Percentiles rank a stretch among this genome's conserved stretches.
Evolutionary conservation across 1,284 basidiomycete genomes (phyloP).

Genomic region (Meira nashicola): DNA sequence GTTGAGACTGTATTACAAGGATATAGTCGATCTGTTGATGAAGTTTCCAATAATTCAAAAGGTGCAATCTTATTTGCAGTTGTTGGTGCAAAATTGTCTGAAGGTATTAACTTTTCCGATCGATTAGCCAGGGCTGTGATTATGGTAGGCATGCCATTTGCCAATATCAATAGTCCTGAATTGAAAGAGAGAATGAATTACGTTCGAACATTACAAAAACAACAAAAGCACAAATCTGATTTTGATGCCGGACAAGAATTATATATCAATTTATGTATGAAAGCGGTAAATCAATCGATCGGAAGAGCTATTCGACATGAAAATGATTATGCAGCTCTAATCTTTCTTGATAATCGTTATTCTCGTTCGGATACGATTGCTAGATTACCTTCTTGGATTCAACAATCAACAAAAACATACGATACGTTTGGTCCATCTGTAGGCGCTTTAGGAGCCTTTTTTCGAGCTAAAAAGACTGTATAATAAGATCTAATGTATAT

Average conservation of each 20-base stretch:
- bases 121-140: constrained; percentile 81
- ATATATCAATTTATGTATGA: constrained; percentile 66
- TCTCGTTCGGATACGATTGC: constrained; percentile 31
- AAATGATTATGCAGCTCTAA: constrained; percentile 45
- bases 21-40: constrained; percentile 65
- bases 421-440: constrained; percentile 7
- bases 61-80: constrained; percentile 66
- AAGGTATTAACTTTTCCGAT: constrained; percentile 86
- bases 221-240: neutral
- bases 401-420: neutral
- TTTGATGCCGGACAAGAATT: constrained; percentile 31
- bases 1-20: constrained; percentile 74
- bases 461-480: constrained; percentile 3
- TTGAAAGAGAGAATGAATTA: constrained; percentile 77
- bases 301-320: constrained; percentile 59
- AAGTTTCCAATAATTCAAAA: constrained; percentile 45
- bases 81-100: constrained; percentile 91
- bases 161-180: constrained; percentile 83
- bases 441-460: constrained; percentile 7
- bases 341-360: constrained; percentile 46
- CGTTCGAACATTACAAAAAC: constrained; percentile 25
- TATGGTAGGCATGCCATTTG: constrained; percentile 83
- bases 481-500: no score
- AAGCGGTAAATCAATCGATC: constrained; percentile 92
- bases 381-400: constrained; percentile 34